Conservation (phyloP, 1,284 basidiomycete genomes). For the Testicularia cyperi region DNA sequence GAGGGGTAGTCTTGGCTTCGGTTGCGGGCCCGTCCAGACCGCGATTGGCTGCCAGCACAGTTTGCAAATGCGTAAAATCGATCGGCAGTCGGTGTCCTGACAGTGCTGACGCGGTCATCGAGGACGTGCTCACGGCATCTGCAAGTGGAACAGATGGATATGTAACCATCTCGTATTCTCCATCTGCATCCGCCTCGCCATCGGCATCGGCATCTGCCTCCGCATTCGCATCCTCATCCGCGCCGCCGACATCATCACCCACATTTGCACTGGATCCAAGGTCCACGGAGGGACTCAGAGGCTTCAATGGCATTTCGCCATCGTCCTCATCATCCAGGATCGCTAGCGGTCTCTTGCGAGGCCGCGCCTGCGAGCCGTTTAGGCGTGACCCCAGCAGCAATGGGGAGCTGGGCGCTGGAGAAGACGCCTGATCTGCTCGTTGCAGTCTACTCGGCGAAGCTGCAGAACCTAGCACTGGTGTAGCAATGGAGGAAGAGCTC, state of each 20-base stretch:
- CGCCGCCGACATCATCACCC: neutral
- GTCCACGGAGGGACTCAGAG: too few relatives aligned
- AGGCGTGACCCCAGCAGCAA: neutral
- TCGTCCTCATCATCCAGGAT: constrained; percentile 1
- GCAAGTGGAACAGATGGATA: neutral
- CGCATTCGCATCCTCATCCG: constrained; percentile 15
- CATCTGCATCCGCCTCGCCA: constrained; percentile 19
- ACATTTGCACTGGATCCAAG: too few relatives aligned
- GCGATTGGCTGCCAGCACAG: constrained; percentile 9
- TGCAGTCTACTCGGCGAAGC: neutral
- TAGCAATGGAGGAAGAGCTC: neutral
- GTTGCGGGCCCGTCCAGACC: neutral
- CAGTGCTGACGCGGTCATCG: neutral
- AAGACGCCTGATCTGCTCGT: neutral
- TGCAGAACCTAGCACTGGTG: neutral
- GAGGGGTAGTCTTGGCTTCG: neutral
- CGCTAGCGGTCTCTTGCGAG: neutral
- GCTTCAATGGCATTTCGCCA: neutral
- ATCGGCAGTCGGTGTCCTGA: constrained; percentile 13
- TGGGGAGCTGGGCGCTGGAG: neutral
- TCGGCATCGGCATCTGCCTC: constrained; percentile 27
- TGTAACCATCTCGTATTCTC: constrained; percentile 1
- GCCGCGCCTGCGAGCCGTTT: neutral
- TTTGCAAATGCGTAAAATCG: constrained; percentile 10
- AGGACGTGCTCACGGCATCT: neutral